A percentile compares a stretch with the other conserved stretches of the same genome.
phyloP scores from a whole-genome alignment of 306 rosid genomes.

The Prunus mume region DNA sequence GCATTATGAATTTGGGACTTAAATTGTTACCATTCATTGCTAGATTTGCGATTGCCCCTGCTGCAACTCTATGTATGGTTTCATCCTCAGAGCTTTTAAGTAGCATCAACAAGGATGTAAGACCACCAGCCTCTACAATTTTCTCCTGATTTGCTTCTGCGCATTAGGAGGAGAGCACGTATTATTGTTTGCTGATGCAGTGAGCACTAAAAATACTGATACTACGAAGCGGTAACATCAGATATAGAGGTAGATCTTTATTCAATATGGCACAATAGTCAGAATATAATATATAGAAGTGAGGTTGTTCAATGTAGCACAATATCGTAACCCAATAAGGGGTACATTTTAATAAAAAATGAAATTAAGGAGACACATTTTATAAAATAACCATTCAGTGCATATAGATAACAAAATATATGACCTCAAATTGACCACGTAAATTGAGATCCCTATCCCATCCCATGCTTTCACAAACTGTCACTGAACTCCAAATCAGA shows the following conservation, averaged over 20 bases:
- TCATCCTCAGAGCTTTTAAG: constrained; percentile 83
- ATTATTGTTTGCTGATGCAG: constrained; percentile 23
- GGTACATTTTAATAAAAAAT: neutral
- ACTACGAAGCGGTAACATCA: constrained; percentile 5
- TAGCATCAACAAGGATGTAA: constrained; percentile 79
- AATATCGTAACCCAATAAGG: constrained; percentile 9
- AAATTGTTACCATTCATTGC: constrained; percentile 85
- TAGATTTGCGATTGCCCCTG: constrained; percentile 96
- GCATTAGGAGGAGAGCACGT: constrained; percentile 18
- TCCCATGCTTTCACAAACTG: neutral
- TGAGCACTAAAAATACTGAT: neutral
- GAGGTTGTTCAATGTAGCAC: constrained; percentile 8
- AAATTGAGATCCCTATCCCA: neutral
- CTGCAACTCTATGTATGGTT: constrained; percentile 98
- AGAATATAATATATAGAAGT: constrained; percentile 7
- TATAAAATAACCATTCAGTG: neutral
- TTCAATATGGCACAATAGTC: neutral
- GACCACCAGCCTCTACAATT: constrained; percentile 97
- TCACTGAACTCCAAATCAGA: neutral
- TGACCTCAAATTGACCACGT: neutral
- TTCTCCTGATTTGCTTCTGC: constrained; percentile 93
- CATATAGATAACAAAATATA: neutral
- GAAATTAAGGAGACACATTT: neutral
- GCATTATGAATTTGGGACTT: constrained; percentile 2
- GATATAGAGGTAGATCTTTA: neutral